Evolutionary conservation across 768 basidiomycete species (phyloP), one percentile per base, ranked within the genome.

Genomic region (Omphalotus guepiniiformis): DNA sequence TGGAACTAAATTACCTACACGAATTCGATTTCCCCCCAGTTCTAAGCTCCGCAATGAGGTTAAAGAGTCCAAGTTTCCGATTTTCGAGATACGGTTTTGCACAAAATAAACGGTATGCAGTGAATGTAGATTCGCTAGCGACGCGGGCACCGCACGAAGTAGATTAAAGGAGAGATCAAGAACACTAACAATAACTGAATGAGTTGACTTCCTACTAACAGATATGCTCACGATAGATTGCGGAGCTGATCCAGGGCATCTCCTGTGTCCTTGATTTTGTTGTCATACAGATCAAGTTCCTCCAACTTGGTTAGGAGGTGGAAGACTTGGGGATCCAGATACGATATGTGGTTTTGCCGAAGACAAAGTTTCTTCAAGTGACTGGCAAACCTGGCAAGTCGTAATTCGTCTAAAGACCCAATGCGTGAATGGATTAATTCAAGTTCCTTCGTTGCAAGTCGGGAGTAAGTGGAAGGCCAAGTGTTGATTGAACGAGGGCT

Each of bases 141-240:
- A 67, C 35, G 85, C 81, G 1, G 90, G 86, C 32, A 93, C 70
- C 21, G 73, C 64, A 50, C 82, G 79, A 47, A 97, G 66, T 22
- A 95, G 75, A 69, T 99, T 99, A 76, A 96, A 99, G 1, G 95
- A 98, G 38, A 98, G 71, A 69, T 98, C 96, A 42, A 99, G 71
- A 8, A 79, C 73, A 26, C 94, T 97, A 52, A 6, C 29, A 13
- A 41, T 32, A 22, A 37, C 23, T 36, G 16, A 38, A 34, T 28
- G 7, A 41, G 11, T 23, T 23, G 26, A 42, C 8, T 16, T 4
- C 8, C 23, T 22, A 9, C 9, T 13, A 11, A 19, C 19, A 23
- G 8, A 22, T 36, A 42, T n/a, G 67, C 82, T 56, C 62, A 89
- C 88, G 55, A 70, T 42, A 92, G 71, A 26, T 74, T 73, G 4